Base-by-base conservation (phyloP, 352 stramenopile species). In the Thraustotheca clavata region DNA sequence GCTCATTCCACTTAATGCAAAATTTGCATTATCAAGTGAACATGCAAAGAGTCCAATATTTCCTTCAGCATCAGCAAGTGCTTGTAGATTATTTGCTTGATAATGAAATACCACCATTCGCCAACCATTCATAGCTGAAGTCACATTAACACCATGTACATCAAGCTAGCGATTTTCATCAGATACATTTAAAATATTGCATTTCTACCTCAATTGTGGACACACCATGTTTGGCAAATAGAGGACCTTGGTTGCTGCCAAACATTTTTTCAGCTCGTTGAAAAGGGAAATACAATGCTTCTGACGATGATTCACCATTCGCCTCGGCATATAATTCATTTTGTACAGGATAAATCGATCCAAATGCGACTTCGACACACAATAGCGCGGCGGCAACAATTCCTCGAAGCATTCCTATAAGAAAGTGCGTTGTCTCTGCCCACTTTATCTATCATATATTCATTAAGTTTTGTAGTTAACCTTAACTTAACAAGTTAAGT, bases 191-290 rank as follows among this genome's bases (percentile, higher is more conserved):
- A 36, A 20, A 65, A 12, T 29, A 50, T 14, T 22, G 36, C 2
- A 33, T 22, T 11, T 70, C 49, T 72, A 87, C 78, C 49, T 75
- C 74, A 68, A 93, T 71, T 1, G 71, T 82, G 11, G 84, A 88
- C 55, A 89, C 79, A 48, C 84, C 84, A 0, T 55, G 54, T 62
- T 76, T 74, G 38, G 79, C 78, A 39, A 94, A 71, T 22, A 94
- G 69, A 0, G 84, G 84, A 0, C 84, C 84, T 6, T 82, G 60
- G 60, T 94, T 66, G 4, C 74, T 87, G 18, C 80, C 84, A 67
- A 94, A 94, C 49, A 94, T 79, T 70, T 94, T 94, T 69, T 94
- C 84, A 7, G 84, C 83, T 54, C 84, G 83, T 67, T 94, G 84
- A 65, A 87, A 91, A 2, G 84, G 77, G 27, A 65, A 65, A 27